These are phyloP conservation scores for Conoideocrella luteorostrata DNA, from an alignment of 2,329 filamentous ascomycete genomes.

Conservation along the genomic window DNA sequence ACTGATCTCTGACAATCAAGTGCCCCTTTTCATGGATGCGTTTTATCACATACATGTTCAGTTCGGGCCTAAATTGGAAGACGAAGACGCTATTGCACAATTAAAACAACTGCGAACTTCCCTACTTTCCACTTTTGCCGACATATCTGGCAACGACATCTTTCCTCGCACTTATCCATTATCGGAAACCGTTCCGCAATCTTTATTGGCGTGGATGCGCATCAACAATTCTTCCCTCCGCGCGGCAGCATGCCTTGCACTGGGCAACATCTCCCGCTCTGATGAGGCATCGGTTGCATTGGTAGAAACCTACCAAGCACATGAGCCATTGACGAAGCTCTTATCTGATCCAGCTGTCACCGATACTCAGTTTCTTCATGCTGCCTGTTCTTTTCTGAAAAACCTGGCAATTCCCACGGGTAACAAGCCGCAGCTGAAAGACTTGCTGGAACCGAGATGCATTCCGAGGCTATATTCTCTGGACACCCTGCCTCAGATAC, in stretches of 20 bases:
- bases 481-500: conserved; percentile 47
- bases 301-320: conserved; percentile 34
- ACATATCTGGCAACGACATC: conserved; percentile 43
- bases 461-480: conserved; percentile 50
- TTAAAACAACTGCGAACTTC: conserved; percentile 42
- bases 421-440: conserved; percentile 48
- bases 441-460: conserved; percentile 36
- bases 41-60: conserved; percentile 42
- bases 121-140: conserved; percentile 45
- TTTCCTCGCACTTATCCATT: conserved; percentile 39
- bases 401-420: conserved; percentile 53
- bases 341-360: conserved; percentile 34
- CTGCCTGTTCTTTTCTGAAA: conserved; percentile 54
- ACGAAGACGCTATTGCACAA: conserved; percentile 36
- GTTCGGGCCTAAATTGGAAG: conserved; percentile 35
- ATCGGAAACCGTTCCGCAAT: conserved; percentile 33
- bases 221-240: conserved; percentile 37
- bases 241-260: conserved; percentile 51
- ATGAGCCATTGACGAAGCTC: conserved; percentile 38
- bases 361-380: conserved; percentile 49
- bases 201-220: conserved; percentile 42
- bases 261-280: conserved; percentile 56
- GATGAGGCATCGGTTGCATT: conserved; percentile 47
- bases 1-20: conserved; percentile 33
- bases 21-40: conserved; percentile 39